A percentile compares a stretch with the other conserved stretches of the same genome.
Evolutionary conservation across 1,284 basidiomycete species (phyloP).

Genomic region (Leccinum pseudoinsigne): DNA sequence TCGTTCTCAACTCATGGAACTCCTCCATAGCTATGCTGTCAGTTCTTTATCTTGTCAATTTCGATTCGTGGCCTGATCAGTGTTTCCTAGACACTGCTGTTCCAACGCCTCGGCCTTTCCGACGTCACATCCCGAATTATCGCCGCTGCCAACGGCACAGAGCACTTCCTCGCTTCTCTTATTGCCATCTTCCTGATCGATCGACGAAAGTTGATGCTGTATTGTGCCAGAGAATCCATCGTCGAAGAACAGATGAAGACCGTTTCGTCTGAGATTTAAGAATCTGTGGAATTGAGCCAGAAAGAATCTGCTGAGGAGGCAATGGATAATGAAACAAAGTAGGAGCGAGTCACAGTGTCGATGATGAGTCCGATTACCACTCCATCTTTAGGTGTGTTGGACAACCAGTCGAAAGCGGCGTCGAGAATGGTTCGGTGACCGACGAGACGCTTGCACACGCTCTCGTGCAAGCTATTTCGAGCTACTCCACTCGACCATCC

Average conservation of each 20-base stretch:
- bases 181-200: slow-evolving; percentile 36
- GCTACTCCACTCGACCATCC: slow-evolving; percentile 88
- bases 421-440: too few relatives aligned
- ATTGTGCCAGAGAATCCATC: too few relatives aligned
- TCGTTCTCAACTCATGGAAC: slow-evolving; percentile 1
- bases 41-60: slow-evolving; percentile 14
- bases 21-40: slow-evolving; percentile 34
- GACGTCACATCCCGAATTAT: slow-evolving; percentile 52
- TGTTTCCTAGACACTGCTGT: slow-evolving; percentile 49
- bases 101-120: slow-evolving; percentile 59
- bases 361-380: too few relatives aligned
- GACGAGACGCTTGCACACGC: too few relatives aligned
- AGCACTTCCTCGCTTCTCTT: neutral
- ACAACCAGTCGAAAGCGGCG: too few relatives aligned
- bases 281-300: too few relatives aligned
- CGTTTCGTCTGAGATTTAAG: too few relatives aligned
- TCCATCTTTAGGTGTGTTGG: too few relatives aligned
- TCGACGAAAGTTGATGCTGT: slow-evolving; percentile 39
- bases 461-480: slow-evolving; percentile 92
- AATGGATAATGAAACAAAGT: too few relatives aligned
- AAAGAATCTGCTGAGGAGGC: too few relatives aligned
- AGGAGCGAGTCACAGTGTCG: too few relatives aligned
- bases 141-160: neutral
- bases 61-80: neutral
- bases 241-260: too few relatives aligned